Base-by-base conservation (phyloP, 352 stramenopile species). In the Thalassiosira mediterranea region DNA sequence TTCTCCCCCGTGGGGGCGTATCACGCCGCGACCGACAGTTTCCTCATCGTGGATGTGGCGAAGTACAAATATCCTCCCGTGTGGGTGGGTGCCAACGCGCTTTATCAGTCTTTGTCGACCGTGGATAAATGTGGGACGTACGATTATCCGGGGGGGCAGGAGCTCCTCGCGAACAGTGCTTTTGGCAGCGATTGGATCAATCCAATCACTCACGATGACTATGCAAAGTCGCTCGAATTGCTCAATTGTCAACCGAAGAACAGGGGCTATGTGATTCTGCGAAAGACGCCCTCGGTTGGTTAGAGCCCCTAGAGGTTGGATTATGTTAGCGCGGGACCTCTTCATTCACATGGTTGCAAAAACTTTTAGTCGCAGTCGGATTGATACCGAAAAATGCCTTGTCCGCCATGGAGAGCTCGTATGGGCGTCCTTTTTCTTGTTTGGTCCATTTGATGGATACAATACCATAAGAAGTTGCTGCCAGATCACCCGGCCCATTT, bases 21-120 rank as follows among this genome's bases (percentile, higher is more conserved):
- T 86, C 82, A 95, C 71, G 79, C 74, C 15, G 75, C 86, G 57
- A 86, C 81, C 15, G 95, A 98, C 72, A 53, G 68, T 44, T 96
- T 98, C 71, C 81, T 98, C 44, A 79, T 98, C 28, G 88, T 98
- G 83, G 95, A 98, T 76, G 93, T 97, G n/a, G 95, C 95, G 26
- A 94, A 96, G 25, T 98, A 97, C 88, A 98, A 98, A 79, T 97
- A 97, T 87, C 94, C 95, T 2, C 90, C 94, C 7, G 82, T 83
- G n/a, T 93, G 88, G 88, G 72, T 91, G 23, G 56, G 70, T 8
- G 71, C 79, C 0, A 59, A 69, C 5, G 67, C 52, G 8, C 62
- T 92, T 4, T 79, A 76, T 42, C 37, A 68, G 15, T 53, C 78
- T 1, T 76, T 90, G 40, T 46, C 25, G 15, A 88, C 61, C 4